Percentiles rank a stretch among this genome's conserved stretches.
These are phyloP conservation scores for Picea abies DNA, from an alignment of 83 land plant genomes.

Conservation along the genomic window DNA sequence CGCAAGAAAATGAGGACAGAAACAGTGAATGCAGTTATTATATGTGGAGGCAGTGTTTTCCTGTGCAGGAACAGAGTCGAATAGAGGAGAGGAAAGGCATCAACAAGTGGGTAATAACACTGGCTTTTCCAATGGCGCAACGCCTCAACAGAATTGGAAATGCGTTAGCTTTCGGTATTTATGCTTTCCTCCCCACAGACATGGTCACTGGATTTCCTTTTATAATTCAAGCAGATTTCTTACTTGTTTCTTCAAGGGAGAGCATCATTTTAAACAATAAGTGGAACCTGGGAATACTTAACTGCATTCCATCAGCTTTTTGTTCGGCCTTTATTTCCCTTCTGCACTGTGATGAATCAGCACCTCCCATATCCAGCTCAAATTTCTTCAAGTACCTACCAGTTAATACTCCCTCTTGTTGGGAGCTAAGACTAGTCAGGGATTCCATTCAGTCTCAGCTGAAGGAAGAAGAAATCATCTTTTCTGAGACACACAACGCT, in stretches of 20 bases:
- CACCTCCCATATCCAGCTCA: constrained; percentile 25
- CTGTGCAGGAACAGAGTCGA: too few relatives aligned
- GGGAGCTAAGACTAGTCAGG: constrained; percentile 23
- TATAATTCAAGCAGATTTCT: constrained; percentile 68
- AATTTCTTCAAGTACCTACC: constrained; percentile 40
- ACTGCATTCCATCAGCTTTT: constrained; percentile 58
- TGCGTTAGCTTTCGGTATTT: constrained; percentile 29
- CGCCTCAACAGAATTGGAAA: neutral
- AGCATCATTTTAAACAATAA: constrained; percentile 42
- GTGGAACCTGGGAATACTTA: constrained; percentile 68
- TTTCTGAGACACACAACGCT: constrained; percentile 34
- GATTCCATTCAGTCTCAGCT: constrained; percentile 26
- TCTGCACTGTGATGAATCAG: constrained; percentile 20
- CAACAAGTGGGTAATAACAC: constrained; percentile 7
- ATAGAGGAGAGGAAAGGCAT: too few relatives aligned
- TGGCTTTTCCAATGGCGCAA: constrained; percentile 50
- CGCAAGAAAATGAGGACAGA: too few relatives aligned
- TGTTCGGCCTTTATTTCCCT: constrained; percentile 35
- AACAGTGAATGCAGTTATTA: too few relatives aligned
- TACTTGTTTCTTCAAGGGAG: constrained; percentile 61
- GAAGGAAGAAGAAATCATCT: constrained; percentile 30
- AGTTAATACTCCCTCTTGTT: constrained; percentile 10
- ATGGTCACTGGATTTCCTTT: constrained; percentile 58
- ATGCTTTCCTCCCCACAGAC: constrained; percentile 62
- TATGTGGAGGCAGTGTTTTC: too few relatives aligned